Conservation (phyloP, 352 stramenopile species). For the Phytophthora foliorum region DNA sequence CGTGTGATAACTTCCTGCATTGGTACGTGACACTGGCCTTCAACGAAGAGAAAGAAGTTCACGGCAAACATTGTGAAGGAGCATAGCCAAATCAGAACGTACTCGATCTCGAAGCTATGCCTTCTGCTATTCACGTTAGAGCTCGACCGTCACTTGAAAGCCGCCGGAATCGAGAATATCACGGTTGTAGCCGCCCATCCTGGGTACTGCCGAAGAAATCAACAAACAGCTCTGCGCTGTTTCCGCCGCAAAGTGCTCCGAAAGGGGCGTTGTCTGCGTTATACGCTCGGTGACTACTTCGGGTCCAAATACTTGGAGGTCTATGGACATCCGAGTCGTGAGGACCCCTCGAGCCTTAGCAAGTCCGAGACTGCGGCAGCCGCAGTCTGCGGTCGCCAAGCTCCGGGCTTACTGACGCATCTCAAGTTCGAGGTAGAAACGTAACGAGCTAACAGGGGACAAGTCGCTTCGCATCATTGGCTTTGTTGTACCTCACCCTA, state of each 20-base stretch:
- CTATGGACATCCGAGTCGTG: conserved; percentile 29
- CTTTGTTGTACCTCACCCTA: too few species aligned
- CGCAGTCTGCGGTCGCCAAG: conserved; percentile 30
- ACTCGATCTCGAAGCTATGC: conserved; percentile 56
- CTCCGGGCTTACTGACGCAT: conserved; percentile 51
- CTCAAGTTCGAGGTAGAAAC: conserved; percentile 29
- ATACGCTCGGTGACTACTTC: conserved; percentile 41
- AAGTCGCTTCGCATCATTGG: not conserved
- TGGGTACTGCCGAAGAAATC: conserved; percentile 43
- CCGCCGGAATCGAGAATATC: conserved; percentile 30
- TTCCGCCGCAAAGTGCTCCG: not conserved
- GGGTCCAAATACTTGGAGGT: conserved; percentile 21
- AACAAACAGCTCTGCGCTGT: too few species aligned
- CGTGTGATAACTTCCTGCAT: conserved; percentile 52
- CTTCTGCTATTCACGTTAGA: conserved; percentile 65
- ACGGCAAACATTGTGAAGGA: conserved; percentile 38
- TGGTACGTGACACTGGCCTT: conserved; percentile 26
- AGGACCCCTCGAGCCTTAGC: conserved; percentile 40
- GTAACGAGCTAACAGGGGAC: not conserved
- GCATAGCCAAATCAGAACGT: conserved; percentile 46
- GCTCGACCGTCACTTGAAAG: conserved; percentile 47
- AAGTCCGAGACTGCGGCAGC: conserved; percentile 40
- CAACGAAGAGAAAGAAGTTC: conserved; percentile 43
- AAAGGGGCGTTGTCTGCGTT: conserved; percentile 37
- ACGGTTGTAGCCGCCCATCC: conserved; percentile 42